These are phyloP conservation scores for Ceriops zippeliana DNA, from an alignment of 345 rosid genomes.

Conservation along the genomic window DNA sequence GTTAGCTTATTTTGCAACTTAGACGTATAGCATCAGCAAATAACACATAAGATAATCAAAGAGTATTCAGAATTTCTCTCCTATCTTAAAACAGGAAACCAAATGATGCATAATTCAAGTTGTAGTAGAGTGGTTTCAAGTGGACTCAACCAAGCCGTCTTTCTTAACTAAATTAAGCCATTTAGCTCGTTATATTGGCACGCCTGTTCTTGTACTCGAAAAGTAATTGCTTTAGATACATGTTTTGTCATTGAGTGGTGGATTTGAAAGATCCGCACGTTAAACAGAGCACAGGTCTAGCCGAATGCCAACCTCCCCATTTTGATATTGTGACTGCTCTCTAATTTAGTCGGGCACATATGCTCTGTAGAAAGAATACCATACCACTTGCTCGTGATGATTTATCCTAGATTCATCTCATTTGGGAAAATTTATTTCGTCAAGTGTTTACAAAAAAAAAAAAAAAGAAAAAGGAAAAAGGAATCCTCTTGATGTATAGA, in stretches of 20 bases:
- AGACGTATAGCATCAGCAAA: too few relatives aligned
- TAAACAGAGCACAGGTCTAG: background rate
- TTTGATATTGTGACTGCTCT: background rate
- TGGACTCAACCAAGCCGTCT: background rate
- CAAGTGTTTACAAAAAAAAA: background rate
- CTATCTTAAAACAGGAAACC: too few relatives aligned
- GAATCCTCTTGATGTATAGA: too few relatives aligned
- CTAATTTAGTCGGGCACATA: conserved; percentile 10
- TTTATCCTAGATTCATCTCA: background rate
- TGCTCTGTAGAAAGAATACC: background rate
- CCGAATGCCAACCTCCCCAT: conserved; percentile 4
- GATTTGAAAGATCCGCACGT: background rate
- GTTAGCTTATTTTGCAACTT: too few relatives aligned
- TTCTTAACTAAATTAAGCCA: background rate
- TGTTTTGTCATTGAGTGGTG: background rate
- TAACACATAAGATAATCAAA: too few relatives aligned
- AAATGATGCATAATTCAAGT: too few relatives aligned
- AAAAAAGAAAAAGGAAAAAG: background rate
- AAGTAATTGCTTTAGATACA: background rate
- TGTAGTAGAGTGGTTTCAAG: too few relatives aligned
- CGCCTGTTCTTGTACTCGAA: background rate
- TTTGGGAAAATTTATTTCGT: background rate
- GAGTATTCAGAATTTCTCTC: too few relatives aligned
- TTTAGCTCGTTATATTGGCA: conserved; percentile 2
- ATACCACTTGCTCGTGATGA: background rate